These are phyloP conservation scores for Lycium barbarum DNA, from an alignment of 257 asterid species.

Conservation along the genomic window DNA sequence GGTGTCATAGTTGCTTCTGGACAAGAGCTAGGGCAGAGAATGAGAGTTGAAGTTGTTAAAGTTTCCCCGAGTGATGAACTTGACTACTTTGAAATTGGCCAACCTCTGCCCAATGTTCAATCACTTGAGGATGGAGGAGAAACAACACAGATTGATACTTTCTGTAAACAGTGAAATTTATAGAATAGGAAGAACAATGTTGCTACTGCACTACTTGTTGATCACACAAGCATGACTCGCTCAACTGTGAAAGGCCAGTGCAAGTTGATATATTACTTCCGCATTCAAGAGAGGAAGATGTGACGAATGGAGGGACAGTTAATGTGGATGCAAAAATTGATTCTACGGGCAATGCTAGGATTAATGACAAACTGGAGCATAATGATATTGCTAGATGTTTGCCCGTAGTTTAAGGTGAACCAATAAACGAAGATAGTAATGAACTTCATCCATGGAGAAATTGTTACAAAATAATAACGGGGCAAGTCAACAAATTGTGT, in stretches of 20 bases:
- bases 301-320: background rate
- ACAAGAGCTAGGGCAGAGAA: background rate
- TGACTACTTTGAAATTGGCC: background rate
- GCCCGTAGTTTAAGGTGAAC: background rate
- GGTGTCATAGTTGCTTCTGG: no score
- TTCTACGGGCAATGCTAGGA: background rate
- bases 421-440: background rate
- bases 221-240: background rate
- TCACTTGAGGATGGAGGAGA: background rate
- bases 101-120: background rate
- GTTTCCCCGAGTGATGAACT: background rate
- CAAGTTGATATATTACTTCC: background rate
- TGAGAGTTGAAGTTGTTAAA: conserved; percentile 7
- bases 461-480: no score
- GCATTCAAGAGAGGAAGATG: background rate
- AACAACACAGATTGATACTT: background rate
- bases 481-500: no score
- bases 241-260: background rate
- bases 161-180: background rate
- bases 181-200: background rate
- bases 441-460: background rate
- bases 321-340: background rate
- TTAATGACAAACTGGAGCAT: background rate
- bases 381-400: background rate
- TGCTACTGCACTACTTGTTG: background rate